Percentiles rank a stretch among this genome's conserved stretches.
These are phyloP conservation scores for Cercophora samala DNA, from an alignment of 495 filamentous ascomycete species.

Conservation along the genomic window DNA sequence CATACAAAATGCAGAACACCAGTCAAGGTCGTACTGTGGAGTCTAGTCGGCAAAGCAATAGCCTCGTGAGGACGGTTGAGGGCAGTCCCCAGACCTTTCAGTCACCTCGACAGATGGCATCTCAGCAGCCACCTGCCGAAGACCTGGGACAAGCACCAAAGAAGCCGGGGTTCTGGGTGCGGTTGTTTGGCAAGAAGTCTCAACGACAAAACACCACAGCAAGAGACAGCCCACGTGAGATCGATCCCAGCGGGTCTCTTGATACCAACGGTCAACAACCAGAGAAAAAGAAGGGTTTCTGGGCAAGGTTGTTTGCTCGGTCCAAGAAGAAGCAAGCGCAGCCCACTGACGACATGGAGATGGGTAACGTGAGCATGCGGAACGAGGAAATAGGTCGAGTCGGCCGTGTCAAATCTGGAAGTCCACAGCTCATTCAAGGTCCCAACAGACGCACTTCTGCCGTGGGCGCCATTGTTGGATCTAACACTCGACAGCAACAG, in stretches of 20 bases:
- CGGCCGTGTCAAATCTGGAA: conserved; percentile 16
- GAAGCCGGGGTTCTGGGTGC: conserved; percentile 7
- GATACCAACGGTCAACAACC: background rate
- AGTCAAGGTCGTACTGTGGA: background rate
- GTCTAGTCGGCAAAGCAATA: background rate
- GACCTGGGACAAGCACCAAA: background rate
- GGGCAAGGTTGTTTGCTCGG: conserved; percentile 9
- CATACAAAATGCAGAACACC: background rate
- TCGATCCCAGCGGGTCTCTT: background rate
- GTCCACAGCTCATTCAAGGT: conserved; percentile 11
- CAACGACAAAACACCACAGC: background rate
- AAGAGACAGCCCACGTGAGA: background rate
- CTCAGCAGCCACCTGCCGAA: background rate
- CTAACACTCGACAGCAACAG: background rate
- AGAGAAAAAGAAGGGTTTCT: conserved; percentile 10
- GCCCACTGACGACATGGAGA: conserved; percentile 10
- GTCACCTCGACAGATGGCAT: background rate
- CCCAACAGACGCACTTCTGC: background rate
- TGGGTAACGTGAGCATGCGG: conserved; percentile 11
- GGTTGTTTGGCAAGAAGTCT: conserved; percentile 4
- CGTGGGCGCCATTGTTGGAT: conserved; percentile 8
- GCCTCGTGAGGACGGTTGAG: background rate
- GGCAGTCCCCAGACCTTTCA: background rate
- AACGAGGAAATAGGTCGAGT: conserved; percentile 4
- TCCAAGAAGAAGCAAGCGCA: conserved; percentile 8